Evolutionary conservation across 2,329 filamentous ascomycete species (phyloP).

Genomic region (Neofusicoccum sp.): DNA sequence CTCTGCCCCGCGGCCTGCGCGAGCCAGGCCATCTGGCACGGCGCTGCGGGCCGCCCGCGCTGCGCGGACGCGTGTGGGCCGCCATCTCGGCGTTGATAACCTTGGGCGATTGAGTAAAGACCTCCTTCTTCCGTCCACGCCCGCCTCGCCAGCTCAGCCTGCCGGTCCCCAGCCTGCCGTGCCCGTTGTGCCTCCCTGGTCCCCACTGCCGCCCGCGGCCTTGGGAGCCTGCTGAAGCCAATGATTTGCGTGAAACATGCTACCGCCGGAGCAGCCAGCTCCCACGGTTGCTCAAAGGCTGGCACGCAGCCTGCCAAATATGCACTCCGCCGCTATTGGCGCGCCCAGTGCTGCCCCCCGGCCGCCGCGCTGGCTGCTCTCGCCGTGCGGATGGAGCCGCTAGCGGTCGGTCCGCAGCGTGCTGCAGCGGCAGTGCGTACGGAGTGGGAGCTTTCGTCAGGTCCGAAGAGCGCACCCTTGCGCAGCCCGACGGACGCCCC

Average conservation of each 20-base stretch:
- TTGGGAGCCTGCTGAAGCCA: neutral
- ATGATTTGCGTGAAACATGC: constrained; percentile 14
- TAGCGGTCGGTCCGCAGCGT: no score
- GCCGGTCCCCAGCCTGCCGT: neutral
- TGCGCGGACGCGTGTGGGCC: neutral
- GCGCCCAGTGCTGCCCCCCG: neutral
- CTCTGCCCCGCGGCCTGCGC: neutral
- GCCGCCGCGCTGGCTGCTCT: neutral
- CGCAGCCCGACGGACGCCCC: no score
- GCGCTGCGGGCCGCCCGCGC: no score
- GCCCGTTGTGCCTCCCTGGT: neutral
- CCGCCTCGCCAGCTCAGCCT: neutral
- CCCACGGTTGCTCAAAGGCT: neutral
- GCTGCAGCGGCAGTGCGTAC: no score
- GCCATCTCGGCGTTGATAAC: neutral
- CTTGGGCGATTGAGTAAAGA: neutral
- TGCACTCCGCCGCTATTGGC: neutral
- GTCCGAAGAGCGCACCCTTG: no score
- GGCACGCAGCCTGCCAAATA: neutral
- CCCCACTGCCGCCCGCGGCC: neutral
- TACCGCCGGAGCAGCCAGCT: neutral
- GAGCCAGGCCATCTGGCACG: neutral
- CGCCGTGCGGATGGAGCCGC: neutral
- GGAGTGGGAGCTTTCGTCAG: no score
- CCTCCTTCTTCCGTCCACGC: constrained; percentile 1